Conservation (phyloP, 129 eudicot species). For the Rutidosis leptorrhynchoides region DNA sequence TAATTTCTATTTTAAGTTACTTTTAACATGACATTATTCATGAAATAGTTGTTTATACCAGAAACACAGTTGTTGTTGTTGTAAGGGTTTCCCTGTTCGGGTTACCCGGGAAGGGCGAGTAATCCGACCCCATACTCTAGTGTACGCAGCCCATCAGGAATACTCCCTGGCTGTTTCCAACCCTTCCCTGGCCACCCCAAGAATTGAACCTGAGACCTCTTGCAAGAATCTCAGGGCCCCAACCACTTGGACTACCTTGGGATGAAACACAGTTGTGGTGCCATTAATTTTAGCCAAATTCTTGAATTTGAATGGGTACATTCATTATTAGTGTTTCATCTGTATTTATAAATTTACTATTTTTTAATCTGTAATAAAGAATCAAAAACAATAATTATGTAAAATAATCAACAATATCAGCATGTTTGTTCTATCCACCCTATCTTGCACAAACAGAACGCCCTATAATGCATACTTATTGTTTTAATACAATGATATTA, state of each 20-base stretch:
- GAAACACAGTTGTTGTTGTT: too few species aligned
- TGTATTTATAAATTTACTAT: neutral
- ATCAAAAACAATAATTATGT: neutral
- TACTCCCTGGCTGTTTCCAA: too few species aligned
- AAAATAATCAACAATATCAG: constrained; percentile 43
- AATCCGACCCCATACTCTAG: too few species aligned
- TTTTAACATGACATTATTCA: neutral
- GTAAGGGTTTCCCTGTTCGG: too few species aligned
- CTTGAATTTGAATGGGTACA: neutral
- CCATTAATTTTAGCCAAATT: neutral
- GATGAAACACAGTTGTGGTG: too few species aligned
- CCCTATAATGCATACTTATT: constrained; percentile 93
- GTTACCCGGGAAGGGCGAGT: too few species aligned
- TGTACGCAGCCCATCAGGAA: too few species aligned
- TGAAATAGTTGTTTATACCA: too few species aligned
- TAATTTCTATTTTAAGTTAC: constrained; percentile 7
- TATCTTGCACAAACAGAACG: constrained; percentile 71
- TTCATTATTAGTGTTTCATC: neutral
- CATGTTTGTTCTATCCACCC: constrained; percentile 67
- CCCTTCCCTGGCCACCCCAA: too few species aligned
- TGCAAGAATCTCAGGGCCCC: too few species aligned
- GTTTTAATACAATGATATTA: constrained; percentile 73
- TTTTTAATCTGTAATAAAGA: neutral
- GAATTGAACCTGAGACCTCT: too few species aligned
- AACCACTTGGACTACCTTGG: too few species aligned